Evolutionary conservation across 345 rosid genomes (phyloP).

Genomic region (Bretschneidera sinensis): DNA sequence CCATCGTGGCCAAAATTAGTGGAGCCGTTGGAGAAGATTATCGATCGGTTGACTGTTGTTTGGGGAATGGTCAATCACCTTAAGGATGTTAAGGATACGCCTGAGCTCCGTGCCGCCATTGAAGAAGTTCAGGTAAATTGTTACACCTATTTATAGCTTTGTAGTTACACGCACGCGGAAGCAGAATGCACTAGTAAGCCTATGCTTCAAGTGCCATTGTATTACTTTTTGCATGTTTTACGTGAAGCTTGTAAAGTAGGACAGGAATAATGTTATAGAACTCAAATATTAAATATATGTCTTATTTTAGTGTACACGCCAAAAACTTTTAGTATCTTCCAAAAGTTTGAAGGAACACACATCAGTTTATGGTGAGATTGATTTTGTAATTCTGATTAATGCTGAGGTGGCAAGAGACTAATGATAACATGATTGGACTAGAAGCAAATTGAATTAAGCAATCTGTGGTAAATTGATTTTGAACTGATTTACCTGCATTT

Average conservation of each 20-base stretch:
- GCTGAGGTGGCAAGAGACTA: neutral
- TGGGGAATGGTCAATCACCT: slow-evolving; percentile 86
- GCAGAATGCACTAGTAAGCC: neutral
- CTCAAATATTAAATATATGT: no score
- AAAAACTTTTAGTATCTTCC: neutral
- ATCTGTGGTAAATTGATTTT: neutral
- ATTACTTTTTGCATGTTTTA: no score
- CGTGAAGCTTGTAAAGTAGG: neutral
- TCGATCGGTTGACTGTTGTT: slow-evolving; percentile 56
- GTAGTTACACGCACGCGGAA: neutral
- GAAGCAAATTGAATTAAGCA: neutral
- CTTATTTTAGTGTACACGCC: neutral
- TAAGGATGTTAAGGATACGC: slow-evolving; percentile 75
- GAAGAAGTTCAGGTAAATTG: slow-evolving; percentile 80
- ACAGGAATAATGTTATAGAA: neutral
- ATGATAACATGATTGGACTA: neutral
- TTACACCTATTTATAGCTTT: neutral
- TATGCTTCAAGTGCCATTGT: neutral
- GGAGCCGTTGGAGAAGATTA: slow-evolving; percentile 88
- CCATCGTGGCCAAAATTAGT: slow-evolving; percentile 86
- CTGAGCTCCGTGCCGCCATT: slow-evolving; percentile 86
- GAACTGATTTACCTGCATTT: slow-evolving; percentile 1
- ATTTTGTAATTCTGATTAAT: no score
- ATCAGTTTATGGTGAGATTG: no score
- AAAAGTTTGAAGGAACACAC: neutral